Evolutionary conservation across 306 rosid genomes (phyloP), one percentile per base, ranked within the genome.

Genomic region (Acacia crassicarpa): DNA sequence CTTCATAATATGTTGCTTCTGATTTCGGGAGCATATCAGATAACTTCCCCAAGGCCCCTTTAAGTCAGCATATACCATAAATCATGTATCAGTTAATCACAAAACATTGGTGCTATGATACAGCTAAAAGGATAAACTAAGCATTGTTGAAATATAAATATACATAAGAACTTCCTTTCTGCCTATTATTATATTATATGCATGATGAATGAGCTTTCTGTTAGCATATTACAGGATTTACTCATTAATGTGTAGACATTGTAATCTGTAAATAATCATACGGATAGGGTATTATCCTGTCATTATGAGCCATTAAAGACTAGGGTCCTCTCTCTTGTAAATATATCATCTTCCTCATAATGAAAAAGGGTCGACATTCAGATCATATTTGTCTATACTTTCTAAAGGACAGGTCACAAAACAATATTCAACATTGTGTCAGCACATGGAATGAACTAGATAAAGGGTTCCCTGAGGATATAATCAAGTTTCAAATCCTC

Each of bases 11-110:
- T 23, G 87, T 77, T 51, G 78, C 76, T 72, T 92, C 94, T 14
- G 87, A 70, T 81, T 85, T 89, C 44, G 78, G 75, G 74, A 91
- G 78, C 81, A 89, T 78, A 58, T 81, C 88, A 33, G 97, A 86
- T 81, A 92, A 88, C 73, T 83, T 81, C 48, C 89, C 92, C 76
- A 93, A 85, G 75, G 84, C 82, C 83, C 92, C 99, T 96, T 59
- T 38, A 84, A 87, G 83, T 16, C n/a, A 85, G 46, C 59, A 78
- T 85, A 76, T 58, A 30, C 78, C 82, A 10, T 77, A 67, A 84
- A 84, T 73, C 32, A 61, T 72, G 67, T 43, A 25, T 87, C 84
- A 84, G 82, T 74, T 81, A 80, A 78, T 62, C 74, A 78, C 70
- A 45, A 82, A 20, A 40, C 68, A 81, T 23, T 74, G 59, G 84